These are phyloP conservation scores for Calonectria pseudoreteaudii DNA, from an alignment of 2,329 filamentous ascomycete genomes.

Conservation along the genomic window DNA sequence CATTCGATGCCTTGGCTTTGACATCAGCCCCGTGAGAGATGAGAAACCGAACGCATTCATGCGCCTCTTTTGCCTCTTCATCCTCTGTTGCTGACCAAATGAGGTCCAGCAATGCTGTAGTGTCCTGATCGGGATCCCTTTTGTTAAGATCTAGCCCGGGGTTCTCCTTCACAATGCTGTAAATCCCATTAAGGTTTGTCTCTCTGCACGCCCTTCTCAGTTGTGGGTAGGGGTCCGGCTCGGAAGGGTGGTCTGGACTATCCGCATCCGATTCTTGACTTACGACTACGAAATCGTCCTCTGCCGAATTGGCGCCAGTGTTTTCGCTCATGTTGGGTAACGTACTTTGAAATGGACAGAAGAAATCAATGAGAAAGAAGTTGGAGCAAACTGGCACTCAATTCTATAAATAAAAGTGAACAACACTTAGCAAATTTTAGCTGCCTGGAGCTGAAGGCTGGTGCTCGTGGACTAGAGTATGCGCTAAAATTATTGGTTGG, in stretches of 20 bases:
- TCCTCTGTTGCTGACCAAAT: not conserved
- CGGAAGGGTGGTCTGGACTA: not conserved
- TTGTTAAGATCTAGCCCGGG: conserved; percentile 14
- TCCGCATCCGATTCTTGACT: not conserved
- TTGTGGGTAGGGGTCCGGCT: not conserved
- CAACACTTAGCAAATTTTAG: not conserved
- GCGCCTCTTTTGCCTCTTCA: not conserved
- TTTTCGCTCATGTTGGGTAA: not conserved
- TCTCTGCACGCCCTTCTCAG: conserved; percentile 2
- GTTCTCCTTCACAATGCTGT: not conserved
- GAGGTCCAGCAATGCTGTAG: conserved; percentile 4
- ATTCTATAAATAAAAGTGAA: not conserved
- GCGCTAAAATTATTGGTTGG: not conserved
- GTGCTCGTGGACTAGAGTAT: not conserved
- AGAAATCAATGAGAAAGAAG: not conserved
- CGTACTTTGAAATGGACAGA: not conserved
- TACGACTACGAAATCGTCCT: not conserved
- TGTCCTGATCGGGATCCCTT: not conserved
- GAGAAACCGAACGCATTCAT: not conserved
- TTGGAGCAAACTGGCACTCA: not conserved
- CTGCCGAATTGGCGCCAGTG: not conserved
- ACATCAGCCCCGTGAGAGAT: not conserved
- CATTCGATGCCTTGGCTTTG: not conserved
- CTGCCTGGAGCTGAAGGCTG: conserved; percentile 6
- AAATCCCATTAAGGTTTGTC: not conserved